Base-by-base conservation (phyloP, 768 basidiomycete genomes). In the Mycena kentingensis region DNA sequence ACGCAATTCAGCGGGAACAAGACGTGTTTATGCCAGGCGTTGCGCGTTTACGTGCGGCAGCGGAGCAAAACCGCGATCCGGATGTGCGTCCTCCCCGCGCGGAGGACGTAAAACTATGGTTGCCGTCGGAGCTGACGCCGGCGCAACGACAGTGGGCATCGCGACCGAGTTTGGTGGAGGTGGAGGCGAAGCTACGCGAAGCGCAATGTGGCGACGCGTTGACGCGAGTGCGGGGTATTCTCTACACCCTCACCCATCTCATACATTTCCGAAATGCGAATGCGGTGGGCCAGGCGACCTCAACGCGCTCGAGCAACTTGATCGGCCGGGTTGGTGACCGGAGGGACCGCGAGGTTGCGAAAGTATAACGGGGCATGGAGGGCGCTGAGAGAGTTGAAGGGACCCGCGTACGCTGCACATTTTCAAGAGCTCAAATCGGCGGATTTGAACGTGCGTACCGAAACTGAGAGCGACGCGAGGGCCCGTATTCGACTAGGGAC, bases 201-300 rank as follows among this genome's bases (percentile, higher is more conserved):
- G 50, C 41, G 2, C 55, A 57, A 25, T 46, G 46, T 18, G n/a
- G n/a, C 6, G 47, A 50, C 21, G 37, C 42, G 6, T 16, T 62
- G 1, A 8, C 18, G 1, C 12, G 3, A 7, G 13, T 60, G 0
- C 50, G 54, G 6, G 32, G 8, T 0, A 11, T 32, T 4, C 36
- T 60, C 1, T 46, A 60, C 35, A 22, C 54, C 7, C 52, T 57
- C 27, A 22, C 15, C 2, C 51, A 56, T 24, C 22, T 60, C 13
- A 43, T 56, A 21, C 18, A 15, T 5, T 49, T 42, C 16, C 44
- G 51, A 2, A 45, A 60, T 28, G n/a, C 28, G 12, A 16, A 53
- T 0, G 34, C 47, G 1, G 28, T 19, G 3, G 59, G 55, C 1
- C 59, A 60, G 38, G 8, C 38, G n/a, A 38, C 36, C 1, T 16